A percentile compares a stretch with the other conserved stretches of the same genome.
phyloP scores from a whole-genome alignment of 768 basidiomycete genomes.

The Leccinum subtestaceum region DNA sequence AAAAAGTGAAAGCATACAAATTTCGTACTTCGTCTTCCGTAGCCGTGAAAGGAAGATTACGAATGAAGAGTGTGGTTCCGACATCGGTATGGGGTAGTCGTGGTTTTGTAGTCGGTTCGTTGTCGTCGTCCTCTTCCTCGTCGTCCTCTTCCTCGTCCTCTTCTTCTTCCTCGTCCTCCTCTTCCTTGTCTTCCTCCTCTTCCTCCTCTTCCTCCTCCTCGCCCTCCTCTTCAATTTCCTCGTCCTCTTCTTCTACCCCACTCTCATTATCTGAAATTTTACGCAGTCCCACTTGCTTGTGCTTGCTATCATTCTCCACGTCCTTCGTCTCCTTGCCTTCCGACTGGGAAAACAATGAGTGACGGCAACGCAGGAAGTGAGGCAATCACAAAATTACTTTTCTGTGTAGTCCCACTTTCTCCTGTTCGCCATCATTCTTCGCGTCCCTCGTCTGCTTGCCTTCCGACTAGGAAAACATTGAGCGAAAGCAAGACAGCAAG shows the following conservation, averaged over 20 bases:
- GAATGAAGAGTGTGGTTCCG: slow-evolving; percentile 90
- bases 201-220: slow-evolving; percentile 17
- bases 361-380: background rate
- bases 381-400: slow-evolving; percentile 49
- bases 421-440: slow-evolving; percentile 22
- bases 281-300: slow-evolving; percentile 46
- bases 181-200: slow-evolving; percentile 30
- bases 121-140: slow-evolving; percentile 3
- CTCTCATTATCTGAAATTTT: slow-evolving; percentile 28
- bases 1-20: slow-evolving; percentile 49
- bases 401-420: slow-evolving; percentile 31
- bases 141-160: slow-evolving; percentile 10
- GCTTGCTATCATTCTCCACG: slow-evolving; percentile 38
- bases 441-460: slow-evolving; percentile 29
- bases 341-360: slow-evolving; percentile 31
- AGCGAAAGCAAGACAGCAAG: background rate
- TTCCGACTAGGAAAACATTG: slow-evolving; percentile 38
- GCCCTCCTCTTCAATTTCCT: slow-evolving; percentile 7
- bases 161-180: slow-evolving; percentile 17
- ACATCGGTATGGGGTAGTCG: slow-evolving; percentile 78
- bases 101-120: slow-evolving; percentile 54
- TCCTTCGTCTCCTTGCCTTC: slow-evolving; percentile 34
- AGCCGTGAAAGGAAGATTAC: slow-evolving; percentile 89
- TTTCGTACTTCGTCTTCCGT: slow-evolving; percentile 90
- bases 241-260: slow-evolving; percentile 28